These are phyloP conservation scores for Chlorella sp. DNA, from an alignment of 139 green algal genomes.

Conservation along the genomic window DNA sequence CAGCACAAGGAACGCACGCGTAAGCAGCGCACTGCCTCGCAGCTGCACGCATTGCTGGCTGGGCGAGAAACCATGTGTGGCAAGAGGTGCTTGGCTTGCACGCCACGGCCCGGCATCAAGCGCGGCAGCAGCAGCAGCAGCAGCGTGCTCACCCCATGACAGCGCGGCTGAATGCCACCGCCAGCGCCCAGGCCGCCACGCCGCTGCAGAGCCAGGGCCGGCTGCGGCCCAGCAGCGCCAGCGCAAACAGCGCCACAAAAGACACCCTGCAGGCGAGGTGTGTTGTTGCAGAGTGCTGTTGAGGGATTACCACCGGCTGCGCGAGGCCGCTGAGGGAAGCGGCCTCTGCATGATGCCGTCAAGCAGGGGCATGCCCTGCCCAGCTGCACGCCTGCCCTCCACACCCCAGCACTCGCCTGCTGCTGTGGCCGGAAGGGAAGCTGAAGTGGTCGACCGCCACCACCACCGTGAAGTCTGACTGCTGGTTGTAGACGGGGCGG, in stretches of 20 bases:
- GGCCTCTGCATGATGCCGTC: too few species aligned
- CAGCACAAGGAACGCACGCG: not conserved
- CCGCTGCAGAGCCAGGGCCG: slow-evolving; percentile 15
- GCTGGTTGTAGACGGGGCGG: slow-evolving; percentile 65
- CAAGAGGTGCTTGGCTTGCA: too few species aligned
- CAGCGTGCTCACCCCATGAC: slow-evolving; percentile 49
- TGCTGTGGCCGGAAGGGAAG: slow-evolving; percentile 69
- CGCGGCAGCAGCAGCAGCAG: not conserved
- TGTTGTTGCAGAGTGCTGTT: too few species aligned
- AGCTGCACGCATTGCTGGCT: too few species aligned
- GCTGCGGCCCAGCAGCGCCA: slow-evolving; percentile 11
- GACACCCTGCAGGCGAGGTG: slow-evolving; percentile 46
- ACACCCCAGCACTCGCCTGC: slow-evolving; percentile 9
- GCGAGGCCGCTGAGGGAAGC: too few species aligned
- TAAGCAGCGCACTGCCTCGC: too few species aligned
- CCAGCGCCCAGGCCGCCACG: slow-evolving; percentile 39
- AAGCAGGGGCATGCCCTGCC: too few species aligned
- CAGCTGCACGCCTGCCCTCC: not conserved
- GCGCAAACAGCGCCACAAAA: slow-evolving; percentile 56
- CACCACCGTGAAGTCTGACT: slow-evolving; percentile 60
- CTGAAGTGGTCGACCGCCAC: slow-evolving; percentile 67
- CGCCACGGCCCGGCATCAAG: too few species aligned
- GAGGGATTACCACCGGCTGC: too few species aligned
- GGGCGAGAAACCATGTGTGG: too few species aligned
- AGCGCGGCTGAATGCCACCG: slow-evolving; percentile 53